Percentiles rank a stretch among this genome's conserved stretches.
These are phyloP conservation scores for Flaveria linearis DNA, from an alignment of 129 eudicot species.

Conservation along the genomic window DNA sequence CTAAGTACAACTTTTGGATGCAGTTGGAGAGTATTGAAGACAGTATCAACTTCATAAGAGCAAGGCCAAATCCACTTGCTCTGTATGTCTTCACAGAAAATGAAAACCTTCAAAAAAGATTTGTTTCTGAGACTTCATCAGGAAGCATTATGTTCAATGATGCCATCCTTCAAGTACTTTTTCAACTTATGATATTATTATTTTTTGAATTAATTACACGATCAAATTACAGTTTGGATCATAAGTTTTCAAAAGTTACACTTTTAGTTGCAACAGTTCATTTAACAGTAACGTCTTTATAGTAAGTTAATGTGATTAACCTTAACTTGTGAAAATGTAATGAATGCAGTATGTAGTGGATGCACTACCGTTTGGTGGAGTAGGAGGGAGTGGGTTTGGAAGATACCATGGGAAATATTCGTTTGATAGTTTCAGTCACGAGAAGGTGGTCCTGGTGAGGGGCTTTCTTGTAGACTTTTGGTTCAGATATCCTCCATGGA, in stretches of 20 bases:
- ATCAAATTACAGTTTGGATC: background rate
- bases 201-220: background rate
- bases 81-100: conserved; percentile 66
- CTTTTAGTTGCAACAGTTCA: background rate
- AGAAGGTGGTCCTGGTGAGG: conserved; percentile 53
- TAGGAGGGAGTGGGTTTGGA: conserved; percentile 85
- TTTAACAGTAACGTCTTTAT: background rate
- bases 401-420: conserved; percentile 86
- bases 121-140: conserved; percentile 60
- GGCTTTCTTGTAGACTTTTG: conserved; percentile 61
- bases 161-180: conserved; percentile 60
- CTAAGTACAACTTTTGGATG: conserved; percentile 18
- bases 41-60: conserved; percentile 55
- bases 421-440: conserved; percentile 80
- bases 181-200: background rate
- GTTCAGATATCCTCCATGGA: conserved; percentile 96
- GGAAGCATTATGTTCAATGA: conserved; percentile 72
- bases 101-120: conserved; percentile 42
- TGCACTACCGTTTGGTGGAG: conserved; percentile 78
- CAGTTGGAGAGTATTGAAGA: conserved; percentile 81
- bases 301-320: too few species aligned
- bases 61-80: conserved; percentile 62
- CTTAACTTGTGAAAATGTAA: background rate
- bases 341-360: conserved; percentile 81
- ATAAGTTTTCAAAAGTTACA: background rate